Percentiles rank a stretch among this genome's conserved stretches.
Evolutionary conservation across 1,284 basidiomycete species (phyloP).

Genomic region (Cystobasidium slooffiae): DNA sequence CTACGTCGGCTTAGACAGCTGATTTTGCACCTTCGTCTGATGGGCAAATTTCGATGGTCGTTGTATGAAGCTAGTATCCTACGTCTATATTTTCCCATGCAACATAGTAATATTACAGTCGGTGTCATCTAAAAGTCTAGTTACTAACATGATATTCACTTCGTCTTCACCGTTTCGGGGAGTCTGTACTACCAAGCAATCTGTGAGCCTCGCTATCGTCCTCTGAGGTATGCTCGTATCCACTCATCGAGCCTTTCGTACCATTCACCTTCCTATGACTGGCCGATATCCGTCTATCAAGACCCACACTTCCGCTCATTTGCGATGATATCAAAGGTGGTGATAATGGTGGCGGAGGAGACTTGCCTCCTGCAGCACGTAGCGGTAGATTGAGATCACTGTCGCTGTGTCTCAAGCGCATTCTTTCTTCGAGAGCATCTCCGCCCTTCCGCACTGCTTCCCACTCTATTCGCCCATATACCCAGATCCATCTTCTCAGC

Average conservation of each 20-base stretch:
- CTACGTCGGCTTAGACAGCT: slow-evolving; percentile 13
- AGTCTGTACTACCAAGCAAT: neutral
- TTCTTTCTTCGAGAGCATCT: slow-evolving; percentile 41
- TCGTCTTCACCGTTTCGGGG: slow-evolving; percentile 4
- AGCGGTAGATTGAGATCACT: slow-evolving; percentile 31
- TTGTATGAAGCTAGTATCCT: neutral
- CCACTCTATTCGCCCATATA: slow-evolving; percentile 95
- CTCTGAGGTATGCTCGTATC: neutral
- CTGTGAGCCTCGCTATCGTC: neutral
- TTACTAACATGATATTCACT: neutral
- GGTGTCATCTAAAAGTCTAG: neutral
- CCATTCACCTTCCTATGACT: slow-evolving; percentile 10
- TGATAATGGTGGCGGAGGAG: neutral
- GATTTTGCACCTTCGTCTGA: neutral
- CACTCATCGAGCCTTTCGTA: neutral
- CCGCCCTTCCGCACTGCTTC: slow-evolving; percentile 71
- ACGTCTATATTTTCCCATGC: neutral
- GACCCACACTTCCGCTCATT: neutral
- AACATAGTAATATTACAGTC: neutral
- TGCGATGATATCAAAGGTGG: neutral
- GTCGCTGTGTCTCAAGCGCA: slow-evolving; percentile 29
- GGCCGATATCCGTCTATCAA: slow-evolving; percentile 11
- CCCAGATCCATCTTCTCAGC: slow-evolving; percentile 91
- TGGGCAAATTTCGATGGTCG: neutral
- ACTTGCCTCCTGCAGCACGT: slow-evolving; percentile 1